These are phyloP conservation scores for Colletotrichum shisoi DNA, from an alignment of 2,329 filamentous ascomycete genomes.

Conservation along the genomic window DNA sequence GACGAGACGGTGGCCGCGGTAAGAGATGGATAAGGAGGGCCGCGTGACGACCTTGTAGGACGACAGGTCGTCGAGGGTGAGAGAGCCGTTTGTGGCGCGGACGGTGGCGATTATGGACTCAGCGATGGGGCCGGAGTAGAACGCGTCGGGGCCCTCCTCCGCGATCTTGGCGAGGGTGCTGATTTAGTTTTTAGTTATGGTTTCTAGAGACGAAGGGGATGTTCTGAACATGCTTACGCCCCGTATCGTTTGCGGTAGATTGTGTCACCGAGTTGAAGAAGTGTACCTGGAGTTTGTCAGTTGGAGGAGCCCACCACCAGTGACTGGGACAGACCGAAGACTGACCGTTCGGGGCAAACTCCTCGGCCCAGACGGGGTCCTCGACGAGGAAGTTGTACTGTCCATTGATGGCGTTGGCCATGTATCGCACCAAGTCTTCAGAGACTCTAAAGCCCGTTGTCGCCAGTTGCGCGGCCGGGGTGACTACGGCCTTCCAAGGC, in stretches of 20 bases:
- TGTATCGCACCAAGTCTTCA: constrained; percentile 77
- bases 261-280: constrained; percentile 74
- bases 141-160: constrained; percentile 72
- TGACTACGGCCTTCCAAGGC: constrained; percentile 75
- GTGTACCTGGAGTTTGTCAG: constrained; percentile 57
- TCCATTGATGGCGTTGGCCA: constrained; percentile 59
- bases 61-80: constrained; percentile 79
- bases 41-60: constrained; percentile 76
- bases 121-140: constrained; percentile 79
- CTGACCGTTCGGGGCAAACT: constrained; percentile 82
- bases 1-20: constrained; percentile 74
- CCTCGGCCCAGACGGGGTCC: constrained; percentile 81
- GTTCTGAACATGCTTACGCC: constrained; percentile 44
- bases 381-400: constrained; percentile 71
- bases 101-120: constrained; percentile 75
- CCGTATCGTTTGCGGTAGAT: constrained; percentile 86
- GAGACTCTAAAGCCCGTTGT: constrained; percentile 76
- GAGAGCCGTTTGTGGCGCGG: constrained; percentile 76
- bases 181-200: neutral
- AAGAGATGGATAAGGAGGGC: constrained; percentile 69
- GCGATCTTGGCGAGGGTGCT: constrained; percentile 79
- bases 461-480: constrained; percentile 77
- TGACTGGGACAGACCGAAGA: neutral
- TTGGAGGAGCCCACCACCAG: too few relatives aligned
- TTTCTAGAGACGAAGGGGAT: neutral